Base-by-base conservation (phyloP, 225 moss, liverwort and hornwort species). In the Neckera pumila region DNA sequence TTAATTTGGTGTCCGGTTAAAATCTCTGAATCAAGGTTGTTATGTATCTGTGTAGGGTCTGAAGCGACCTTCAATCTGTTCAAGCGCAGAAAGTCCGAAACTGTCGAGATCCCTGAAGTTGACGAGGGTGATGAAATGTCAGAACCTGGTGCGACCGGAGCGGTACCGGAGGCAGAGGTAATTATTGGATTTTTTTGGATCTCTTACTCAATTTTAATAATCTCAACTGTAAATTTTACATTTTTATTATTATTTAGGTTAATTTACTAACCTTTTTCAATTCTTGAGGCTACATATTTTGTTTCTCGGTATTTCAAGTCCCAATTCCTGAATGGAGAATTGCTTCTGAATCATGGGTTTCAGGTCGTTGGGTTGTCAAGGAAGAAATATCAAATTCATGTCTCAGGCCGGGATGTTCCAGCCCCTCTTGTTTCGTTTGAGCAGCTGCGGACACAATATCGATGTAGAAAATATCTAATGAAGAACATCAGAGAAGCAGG, bases 331-430 rank as follows among this genome's bases (percentile, higher is more conserved):
- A 56, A 58, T 59, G 25, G 63, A 89, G n/a, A n/a, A 66, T 81
- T 85, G 31, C 67, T 76, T 89, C 77, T 80, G 45, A 71, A 84
- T 80, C 54, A 42, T 36, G 8, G 3, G 58, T 64, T 82, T 87
- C 92, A 95, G 93, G 88, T 58, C 77, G 78, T 92, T 53, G 97
- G 92, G 36, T 89, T 93, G 54, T 85, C 94, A 56, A 93, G 98
- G 85, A 98, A 95, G 92, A 93, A 92, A 75, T 93, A 89, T 47
- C 96, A 94, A 47, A 94, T 98, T 51, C 97, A 97, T 89, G 98
- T 98, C 38, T 93, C 95, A 40, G 98, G 97, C 23, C 95, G 94
- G 42, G 94, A 93, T 72, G 89, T 96, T 83, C 98, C 97, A 70
- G 90, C 92, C 26, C 96, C 98, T 40, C 95, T 97, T 54, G 71